Conservation (phyloP, 1,284 basidiomycete species). For the Puccinia triticina region DNA sequence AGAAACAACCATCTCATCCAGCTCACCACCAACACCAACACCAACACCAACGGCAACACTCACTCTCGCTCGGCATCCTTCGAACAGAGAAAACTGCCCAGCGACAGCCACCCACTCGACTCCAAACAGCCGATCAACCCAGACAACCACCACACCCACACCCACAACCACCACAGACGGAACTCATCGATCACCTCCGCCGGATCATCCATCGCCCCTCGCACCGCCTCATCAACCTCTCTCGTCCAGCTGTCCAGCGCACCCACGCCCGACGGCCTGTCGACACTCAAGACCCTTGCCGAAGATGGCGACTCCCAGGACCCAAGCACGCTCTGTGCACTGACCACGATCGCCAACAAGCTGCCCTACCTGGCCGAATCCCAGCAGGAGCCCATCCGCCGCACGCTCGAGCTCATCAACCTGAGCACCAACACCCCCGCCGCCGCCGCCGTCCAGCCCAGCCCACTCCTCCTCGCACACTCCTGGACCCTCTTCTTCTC, state of each 20-base stretch:
- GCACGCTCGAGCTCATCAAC: slow-evolving; percentile 43
- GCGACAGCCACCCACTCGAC: no score
- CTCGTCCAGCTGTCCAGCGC: neutral
- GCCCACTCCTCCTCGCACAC: slow-evolving; percentile 1
- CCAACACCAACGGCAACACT: no score
- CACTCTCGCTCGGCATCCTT: no score
- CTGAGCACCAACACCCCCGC: neutral
- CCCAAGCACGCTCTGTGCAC: neutral
- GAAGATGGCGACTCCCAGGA: neutral
- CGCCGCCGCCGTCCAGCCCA: neutral
- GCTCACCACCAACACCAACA: no score
- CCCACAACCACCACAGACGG: slow-evolving; percentile 8
- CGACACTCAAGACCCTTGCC: neutral
- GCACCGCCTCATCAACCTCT: slow-evolving; percentile 15
- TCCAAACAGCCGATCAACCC: no score
- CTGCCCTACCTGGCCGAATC: slow-evolving; percentile 28
- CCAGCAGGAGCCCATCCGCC: slow-evolving; percentile 35
- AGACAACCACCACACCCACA: no score
- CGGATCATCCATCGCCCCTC: slow-evolving; percentile 9
- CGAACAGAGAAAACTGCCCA: no score
- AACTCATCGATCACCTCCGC: slow-evolving; percentile 30
- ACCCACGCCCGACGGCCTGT: neutral
- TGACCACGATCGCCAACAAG: slow-evolving; percentile 37
- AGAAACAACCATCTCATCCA: no score
- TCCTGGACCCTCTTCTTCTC: slow-evolving; percentile 50